Evolutionary conservation across 108 stramenopile species (phyloP).

Genomic region (Bacterosira constricta): DNA sequence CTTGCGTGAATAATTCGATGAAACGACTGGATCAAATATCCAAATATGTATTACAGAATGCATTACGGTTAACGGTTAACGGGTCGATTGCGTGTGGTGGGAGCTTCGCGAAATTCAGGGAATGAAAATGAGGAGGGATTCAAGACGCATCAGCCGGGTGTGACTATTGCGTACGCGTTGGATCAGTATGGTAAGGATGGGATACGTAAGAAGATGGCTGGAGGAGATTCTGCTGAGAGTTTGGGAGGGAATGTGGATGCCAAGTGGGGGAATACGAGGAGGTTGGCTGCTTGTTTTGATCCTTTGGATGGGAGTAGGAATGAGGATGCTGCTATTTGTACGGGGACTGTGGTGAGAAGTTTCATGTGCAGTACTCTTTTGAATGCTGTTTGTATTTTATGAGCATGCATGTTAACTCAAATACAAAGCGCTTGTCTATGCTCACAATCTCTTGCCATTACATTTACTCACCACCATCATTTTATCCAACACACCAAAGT

Average conservation of each 20-base stretch:
- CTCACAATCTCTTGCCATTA: no score
- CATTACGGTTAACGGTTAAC: constrained; percentile 85
- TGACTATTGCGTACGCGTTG: constrained; percentile 84
- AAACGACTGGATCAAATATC: constrained; percentile 97
- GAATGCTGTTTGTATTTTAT: background rate
- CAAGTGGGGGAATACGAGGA: constrained; percentile 42
- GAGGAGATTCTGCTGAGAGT: background rate
- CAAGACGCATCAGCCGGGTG: constrained; percentile 70
- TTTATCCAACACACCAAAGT: no score
- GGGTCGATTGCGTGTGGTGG: constrained; percentile 74
- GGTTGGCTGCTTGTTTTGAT: constrained; percentile 89
- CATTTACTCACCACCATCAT: no score
- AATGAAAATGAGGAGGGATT: constrained; percentile 40
- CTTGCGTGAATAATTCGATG: constrained; percentile 86
- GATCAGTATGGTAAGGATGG: constrained; percentile 47
- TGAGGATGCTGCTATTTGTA: constrained; percentile 98
- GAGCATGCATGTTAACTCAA: no score
- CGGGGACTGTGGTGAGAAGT: constrained; percentile 85
- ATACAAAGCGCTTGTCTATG: no score
- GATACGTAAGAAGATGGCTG: constrained; percentile 4
- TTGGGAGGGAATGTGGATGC: background rate
- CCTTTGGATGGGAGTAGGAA: constrained; percentile 98
- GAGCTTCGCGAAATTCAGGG: constrained; percentile 54
- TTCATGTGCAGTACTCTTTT: background rate
- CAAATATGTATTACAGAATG: constrained; percentile 95